Conservation (phyloP, 768 basidiomycete genomes). For the Chlorophyllum brunneum region DNA sequence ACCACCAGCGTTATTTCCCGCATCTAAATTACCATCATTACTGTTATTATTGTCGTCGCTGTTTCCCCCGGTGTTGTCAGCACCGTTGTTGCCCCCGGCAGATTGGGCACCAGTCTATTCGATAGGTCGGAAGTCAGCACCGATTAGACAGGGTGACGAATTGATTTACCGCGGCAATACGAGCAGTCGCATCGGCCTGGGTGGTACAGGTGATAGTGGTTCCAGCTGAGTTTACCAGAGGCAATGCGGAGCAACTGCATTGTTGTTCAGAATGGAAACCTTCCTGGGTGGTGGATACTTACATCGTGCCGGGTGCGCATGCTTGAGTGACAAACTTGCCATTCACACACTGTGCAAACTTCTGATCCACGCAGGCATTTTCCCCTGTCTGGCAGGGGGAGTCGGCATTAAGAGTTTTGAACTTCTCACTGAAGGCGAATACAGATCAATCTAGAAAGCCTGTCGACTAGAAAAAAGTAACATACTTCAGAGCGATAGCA, state of each 20-base stretch:
- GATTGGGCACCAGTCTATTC: conserved; percentile 17
- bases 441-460: not conserved
- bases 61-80: not conserved
- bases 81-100: not conserved
- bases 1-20: conserved; percentile 12
- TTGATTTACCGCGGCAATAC: conserved; percentile 40
- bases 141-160: not conserved
- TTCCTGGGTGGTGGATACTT: conserved; percentile 13
- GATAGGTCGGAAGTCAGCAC: not conserved
- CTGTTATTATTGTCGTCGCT: conserved; percentile 8
- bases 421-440: conserved; percentile 24
- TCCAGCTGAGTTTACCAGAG: conserved; percentile 44
- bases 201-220: conserved; percentile 52
- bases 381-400: conserved; percentile 35
- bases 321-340: conserved; percentile 37
- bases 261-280: not conserved
- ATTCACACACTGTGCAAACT: conserved; percentile 55
- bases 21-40: conserved; percentile 8
- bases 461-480: not conserved
- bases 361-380: conserved; percentile 43
- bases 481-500: conserved; percentile 38
- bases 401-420: conserved; percentile 28
- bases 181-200: conserved; percentile 38
- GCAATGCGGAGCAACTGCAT: conserved; percentile 46
- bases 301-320: conserved; percentile 35